A percentile compares a stretch with the other conserved stretches of the same genome.
Evolutionary conservation across 2,329 filamentous ascomycete species (phyloP).

Genomic region (Colletotrichum salicis): DNA sequence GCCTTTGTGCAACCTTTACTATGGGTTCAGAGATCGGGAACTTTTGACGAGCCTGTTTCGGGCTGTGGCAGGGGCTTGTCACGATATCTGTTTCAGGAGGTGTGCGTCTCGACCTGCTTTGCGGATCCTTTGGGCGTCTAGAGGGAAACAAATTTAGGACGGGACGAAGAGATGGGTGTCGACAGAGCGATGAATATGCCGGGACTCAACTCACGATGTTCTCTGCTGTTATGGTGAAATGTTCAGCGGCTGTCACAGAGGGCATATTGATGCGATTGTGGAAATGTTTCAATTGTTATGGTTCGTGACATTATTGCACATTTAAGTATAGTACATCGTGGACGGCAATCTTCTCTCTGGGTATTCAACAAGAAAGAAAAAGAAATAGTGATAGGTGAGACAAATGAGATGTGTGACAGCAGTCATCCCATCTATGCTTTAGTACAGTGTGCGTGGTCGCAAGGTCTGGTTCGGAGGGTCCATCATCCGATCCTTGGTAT

Average conservation of each 20-base stretch:
- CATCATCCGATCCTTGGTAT: neutral
- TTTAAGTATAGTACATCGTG: neutral
- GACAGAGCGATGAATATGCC: neutral
- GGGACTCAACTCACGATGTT: neutral
- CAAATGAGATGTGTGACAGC: neutral
- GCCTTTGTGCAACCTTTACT: neutral
- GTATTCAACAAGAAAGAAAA: slow-evolving; percentile 1
- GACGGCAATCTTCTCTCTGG: neutral
- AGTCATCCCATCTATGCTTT: neutral
- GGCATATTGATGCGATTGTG: neutral
- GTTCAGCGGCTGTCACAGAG: neutral
- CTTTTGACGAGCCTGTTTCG: neutral
- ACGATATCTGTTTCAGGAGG: slow-evolving; percentile 3
- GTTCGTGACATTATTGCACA: neutral
- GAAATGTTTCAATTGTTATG: neutral
- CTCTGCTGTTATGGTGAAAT: neutral
- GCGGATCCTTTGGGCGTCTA: neutral
- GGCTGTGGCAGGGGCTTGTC: neutral
- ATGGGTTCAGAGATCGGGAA: neutral
- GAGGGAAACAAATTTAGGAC: neutral
- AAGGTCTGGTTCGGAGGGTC: neutral
- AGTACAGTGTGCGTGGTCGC: neutral
- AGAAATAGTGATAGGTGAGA: neutral
- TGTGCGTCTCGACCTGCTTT: neutral
- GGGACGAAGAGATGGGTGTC: neutral